Evolutionary conservation across 2,329 filamentous ascomycete genomes (phyloP).

Genomic region (Endocalyx cinctus): DNA sequence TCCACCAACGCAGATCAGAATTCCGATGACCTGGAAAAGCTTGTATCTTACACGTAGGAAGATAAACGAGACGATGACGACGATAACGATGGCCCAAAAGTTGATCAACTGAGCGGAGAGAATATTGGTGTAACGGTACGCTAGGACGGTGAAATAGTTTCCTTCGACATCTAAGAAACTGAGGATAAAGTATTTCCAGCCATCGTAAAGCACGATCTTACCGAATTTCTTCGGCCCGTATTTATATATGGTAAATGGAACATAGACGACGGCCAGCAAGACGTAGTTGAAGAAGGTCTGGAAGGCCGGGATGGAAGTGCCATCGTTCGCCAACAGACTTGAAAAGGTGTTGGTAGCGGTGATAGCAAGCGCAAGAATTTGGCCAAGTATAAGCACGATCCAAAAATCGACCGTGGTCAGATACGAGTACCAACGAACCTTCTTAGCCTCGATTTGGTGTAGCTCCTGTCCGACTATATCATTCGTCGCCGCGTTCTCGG

Average conservation of each 20-base stretch:
- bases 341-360: conserved; percentile 91
- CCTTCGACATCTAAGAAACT: conserved; percentile 92
- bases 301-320: conserved; percentile 86
- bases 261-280: conserved; percentile 77
- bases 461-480: conserved; percentile 47
- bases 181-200: conserved; percentile 92
- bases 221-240: conserved; percentile 72
- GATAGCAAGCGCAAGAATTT: conserved; percentile 83
- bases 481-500: conserved; percentile 17
- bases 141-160: conserved; percentile 96
- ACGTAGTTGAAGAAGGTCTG: conserved; percentile 96
- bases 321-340: conserved; percentile 59
- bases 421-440: conserved; percentile 65
- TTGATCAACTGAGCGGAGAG: conserved; percentile 93
- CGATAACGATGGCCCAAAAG: conserved; percentile 96
- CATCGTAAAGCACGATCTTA: conserved; percentile 60
- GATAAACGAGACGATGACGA: conserved; percentile 78
- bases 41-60: conserved; percentile 88
- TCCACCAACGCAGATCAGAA: conserved; percentile 85
- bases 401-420: conserved; percentile 84
- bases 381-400: conserved; percentile 73
- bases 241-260: conserved; percentile 69
- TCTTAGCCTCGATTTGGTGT: conserved; percentile 48
- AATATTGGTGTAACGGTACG: conserved; percentile 88
- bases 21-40: conserved; percentile 76